A percentile compares a stretch with the other conserved stretches of the same genome.
Conservation (phyloP, 2,329 filamentous ascomycete genomes). For the Gremmenia infestans region DNA sequence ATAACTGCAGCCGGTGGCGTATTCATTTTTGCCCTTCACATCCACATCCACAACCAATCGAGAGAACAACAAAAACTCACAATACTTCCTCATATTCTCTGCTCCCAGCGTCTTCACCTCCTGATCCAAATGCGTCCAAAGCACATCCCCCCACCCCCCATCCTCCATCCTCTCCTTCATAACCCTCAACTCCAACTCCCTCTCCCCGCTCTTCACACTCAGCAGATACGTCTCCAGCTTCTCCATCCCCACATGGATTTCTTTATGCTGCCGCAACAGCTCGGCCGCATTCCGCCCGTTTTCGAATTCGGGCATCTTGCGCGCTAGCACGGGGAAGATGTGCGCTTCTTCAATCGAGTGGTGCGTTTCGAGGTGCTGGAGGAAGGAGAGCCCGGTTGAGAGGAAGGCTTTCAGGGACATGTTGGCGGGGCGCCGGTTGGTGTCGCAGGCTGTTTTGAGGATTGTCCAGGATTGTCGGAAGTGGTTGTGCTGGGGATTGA, state of each 20-base stretch:
- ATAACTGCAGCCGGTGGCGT: background rate
- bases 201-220: conserved; percentile 57
- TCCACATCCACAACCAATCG: background rate
- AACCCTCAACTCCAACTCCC: conserved; percentile 49
- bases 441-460: conserved; percentile 61
- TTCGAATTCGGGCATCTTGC: conserved; percentile 73
- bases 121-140: conserved; percentile 80
- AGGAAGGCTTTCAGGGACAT: conserved; percentile 69
- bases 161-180: conserved; percentile 68
- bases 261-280: conserved; percentile 67
- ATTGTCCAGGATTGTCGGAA: conserved; percentile 71
- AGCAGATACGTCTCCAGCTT: conserved; percentile 60
- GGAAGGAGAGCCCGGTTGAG: conserved; percentile 62
- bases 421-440: conserved; percentile 52
- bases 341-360: conserved; percentile 79
- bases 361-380: conserved; percentile 65
- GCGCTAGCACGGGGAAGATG: conserved; percentile 73
- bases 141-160: conserved; percentile 61
- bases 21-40: background rate
- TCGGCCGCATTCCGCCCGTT: conserved; percentile 47
- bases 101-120: conserved; percentile 73
- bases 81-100: conserved; percentile 84
- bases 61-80: background rate
- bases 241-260: conserved; percentile 75
- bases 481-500: conserved; percentile 57